phyloP scores from a whole-genome alignment of 257 asterid species.

The Ilex asprella region DNA sequence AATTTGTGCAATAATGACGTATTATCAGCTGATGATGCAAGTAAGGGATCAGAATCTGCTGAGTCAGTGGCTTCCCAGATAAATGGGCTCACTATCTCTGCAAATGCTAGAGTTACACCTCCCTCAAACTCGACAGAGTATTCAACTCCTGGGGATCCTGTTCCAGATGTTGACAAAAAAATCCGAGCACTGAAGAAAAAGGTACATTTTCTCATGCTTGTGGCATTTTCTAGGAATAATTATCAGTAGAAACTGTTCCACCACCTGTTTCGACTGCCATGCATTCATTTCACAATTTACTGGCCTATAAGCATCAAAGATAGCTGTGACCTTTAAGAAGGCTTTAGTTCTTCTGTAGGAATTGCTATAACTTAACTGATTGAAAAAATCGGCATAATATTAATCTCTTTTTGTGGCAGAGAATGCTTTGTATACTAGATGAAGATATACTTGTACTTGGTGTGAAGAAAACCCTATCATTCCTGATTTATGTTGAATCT shows the following conservation, averaged over 20 bases:
- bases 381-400: no score
- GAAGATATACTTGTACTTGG: no score
- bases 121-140: slow-evolving; percentile 40
- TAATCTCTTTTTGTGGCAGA: no score
- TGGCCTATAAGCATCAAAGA: no score
- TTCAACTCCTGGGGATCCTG: slow-evolving; percentile 45
- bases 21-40: slow-evolving; percentile 37
- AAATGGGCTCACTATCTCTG: slow-evolving; percentile 51
- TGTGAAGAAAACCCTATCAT: no score
- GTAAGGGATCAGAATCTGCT: slow-evolving; percentile 27
- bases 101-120: slow-evolving; percentile 30
- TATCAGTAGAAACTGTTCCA: background rate
- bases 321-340: no score
- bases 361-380: no score
- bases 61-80: slow-evolving; percentile 55
- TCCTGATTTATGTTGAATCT: no score
- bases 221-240: background rate
- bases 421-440: no score
- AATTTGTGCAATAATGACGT: slow-evolving; percentile 32
- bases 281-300: no score
- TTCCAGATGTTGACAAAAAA: slow-evolving; percentile 75
- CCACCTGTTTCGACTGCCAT: background rate
- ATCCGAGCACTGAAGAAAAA: slow-evolving; percentile 92
- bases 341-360: no score
- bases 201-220: slow-evolving; percentile 33